Base-by-base conservation (phyloP, 2,329 filamentous ascomycete genomes). In the Escovopsis sp. region DNA sequence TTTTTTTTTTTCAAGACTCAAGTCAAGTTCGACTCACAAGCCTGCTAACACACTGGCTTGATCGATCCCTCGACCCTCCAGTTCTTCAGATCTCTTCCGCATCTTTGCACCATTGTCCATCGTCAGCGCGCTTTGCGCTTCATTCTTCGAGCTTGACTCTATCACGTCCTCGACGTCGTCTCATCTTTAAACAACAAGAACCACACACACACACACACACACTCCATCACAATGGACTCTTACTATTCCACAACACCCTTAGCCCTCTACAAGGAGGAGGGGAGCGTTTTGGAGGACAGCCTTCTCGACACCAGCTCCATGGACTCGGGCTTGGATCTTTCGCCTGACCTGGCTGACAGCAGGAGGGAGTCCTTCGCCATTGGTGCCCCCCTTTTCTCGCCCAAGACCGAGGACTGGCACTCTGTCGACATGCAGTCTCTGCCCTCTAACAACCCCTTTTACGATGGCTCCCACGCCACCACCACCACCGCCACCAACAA, bases 401-500 rank as follows among this genome's bases (percentile, higher is more conserved):
- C 75, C 50, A 80, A 80, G 62, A 68, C 70, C 9, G 75, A 80
- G 52, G 60, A 77, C 50, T 80, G 75, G 76, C 71, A 74, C 47
- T 70, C 73, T 12, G 70, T 77, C 45, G 75, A 80, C 47, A 77
- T 80, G 74, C 75, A 78, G 58, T 73, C 73, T 12, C 63, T 76
- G 43, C 69, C 72, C 12, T 77, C 76, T 44, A 78, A 75, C 61
- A 78, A 78, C 61, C 72, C 75, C 33, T 80, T 78, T 63, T 59
- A 75, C 54, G 72, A 73, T 49, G 64, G 66, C 36, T 66, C 65
- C 54, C 70, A 64, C 64, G 75, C 68, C 64, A 77, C 77, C 63
- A 35, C 32, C 8, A 33, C 33, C 33, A 75, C 68, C 63, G n/a
- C n/a, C n/a, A 77, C 77, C 64, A 76, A 69, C 64, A 77, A 78